Conservation (phyloP, 2,329 filamentous ascomycete species). For the Chaetomiaceae sp. region DNA sequence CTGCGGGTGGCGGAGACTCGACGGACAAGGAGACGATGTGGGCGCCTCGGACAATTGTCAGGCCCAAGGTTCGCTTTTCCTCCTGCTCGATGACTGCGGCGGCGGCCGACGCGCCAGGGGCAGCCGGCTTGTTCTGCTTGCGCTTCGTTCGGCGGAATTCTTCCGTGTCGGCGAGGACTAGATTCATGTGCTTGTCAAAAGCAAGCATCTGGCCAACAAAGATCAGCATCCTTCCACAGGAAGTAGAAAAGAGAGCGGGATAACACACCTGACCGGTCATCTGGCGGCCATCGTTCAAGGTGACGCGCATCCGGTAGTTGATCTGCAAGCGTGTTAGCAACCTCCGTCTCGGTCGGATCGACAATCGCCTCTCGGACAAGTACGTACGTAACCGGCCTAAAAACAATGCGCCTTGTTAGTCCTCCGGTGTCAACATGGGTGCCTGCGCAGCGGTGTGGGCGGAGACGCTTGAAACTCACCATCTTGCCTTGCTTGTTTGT, state of each 20-base stretch:
- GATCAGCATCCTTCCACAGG: neutral
- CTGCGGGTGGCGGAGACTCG: slow-evolving; percentile 90
- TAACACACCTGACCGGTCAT: slow-evolving; percentile 60
- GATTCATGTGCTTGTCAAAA: slow-evolving; percentile 99
- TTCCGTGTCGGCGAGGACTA: slow-evolving; percentile 97
- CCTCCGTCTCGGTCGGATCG: neutral
- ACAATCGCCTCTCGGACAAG: neutral
- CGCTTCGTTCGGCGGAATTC: slow-evolving; percentile 91
- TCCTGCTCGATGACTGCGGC: slow-evolving; percentile 74
- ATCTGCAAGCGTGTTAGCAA: slow-evolving; percentile 56
- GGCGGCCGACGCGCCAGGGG: slow-evolving; percentile 57
- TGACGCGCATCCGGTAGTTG: slow-evolving; percentile 99
- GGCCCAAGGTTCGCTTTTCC: slow-evolving; percentile 94
- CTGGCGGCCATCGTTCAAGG: slow-evolving; percentile 88
- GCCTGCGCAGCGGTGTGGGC: slow-evolving; percentile 36
- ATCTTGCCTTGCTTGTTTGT: slow-evolving; percentile 97
- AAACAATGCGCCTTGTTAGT: slow-evolving; percentile 54
- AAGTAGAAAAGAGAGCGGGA: neutral
- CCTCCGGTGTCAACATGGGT: slow-evolving; percentile 46
- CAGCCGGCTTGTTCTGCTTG: slow-evolving; percentile 68
- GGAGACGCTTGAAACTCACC: slow-evolving; percentile 60
- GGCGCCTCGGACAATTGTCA: slow-evolving; percentile 90
- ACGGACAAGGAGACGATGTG: slow-evolving; percentile 94
- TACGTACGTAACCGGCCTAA: slow-evolving; percentile 68
- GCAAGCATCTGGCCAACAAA: slow-evolving; percentile 77